Evolutionary conservation across 2,329 filamentous ascomycete genomes (phyloP).

Genomic region (Dendrostoma leiphaemia): DNA sequence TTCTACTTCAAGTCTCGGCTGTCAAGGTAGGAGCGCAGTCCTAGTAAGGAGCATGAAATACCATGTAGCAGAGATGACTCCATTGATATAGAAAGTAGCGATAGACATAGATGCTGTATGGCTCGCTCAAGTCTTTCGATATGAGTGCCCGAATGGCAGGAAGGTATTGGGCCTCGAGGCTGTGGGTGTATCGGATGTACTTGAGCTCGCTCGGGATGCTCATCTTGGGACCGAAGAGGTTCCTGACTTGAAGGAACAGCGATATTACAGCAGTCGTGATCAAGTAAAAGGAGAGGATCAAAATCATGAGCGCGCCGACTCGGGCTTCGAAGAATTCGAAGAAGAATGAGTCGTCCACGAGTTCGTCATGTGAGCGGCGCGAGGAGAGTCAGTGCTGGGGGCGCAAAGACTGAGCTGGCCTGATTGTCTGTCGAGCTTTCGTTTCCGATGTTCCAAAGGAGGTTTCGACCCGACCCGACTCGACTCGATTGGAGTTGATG

Average conservation of each 20-base stretch:
- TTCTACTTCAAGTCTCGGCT: neutral
- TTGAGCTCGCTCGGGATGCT: slow-evolving; percentile 45
- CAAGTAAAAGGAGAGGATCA: slow-evolving; percentile 14
- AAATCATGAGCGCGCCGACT: slow-evolving; percentile 12
- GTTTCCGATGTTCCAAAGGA: too few relatives aligned
- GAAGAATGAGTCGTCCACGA: neutral
- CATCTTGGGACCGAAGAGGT: slow-evolving; percentile 13
- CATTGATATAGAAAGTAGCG: slow-evolving; percentile 98
- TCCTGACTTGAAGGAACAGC: slow-evolving; percentile 7
- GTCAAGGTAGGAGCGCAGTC: slow-evolving; percentile 7
- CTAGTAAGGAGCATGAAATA: too few relatives aligned
- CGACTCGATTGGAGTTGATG: too few relatives aligned
- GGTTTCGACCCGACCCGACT: too few relatives aligned
- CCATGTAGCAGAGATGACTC: slow-evolving; percentile 96
- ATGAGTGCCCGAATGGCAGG: slow-evolving; percentile 89
- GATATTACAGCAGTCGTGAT: slow-evolving; percentile 9
- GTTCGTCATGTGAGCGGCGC: neutral
- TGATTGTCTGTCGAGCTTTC: too few relatives aligned
- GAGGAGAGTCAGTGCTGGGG: neutral
- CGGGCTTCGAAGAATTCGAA: neutral
- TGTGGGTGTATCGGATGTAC: slow-evolving; percentile 63
- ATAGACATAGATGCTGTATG: slow-evolving; percentile 99
- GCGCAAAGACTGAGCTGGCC: neutral
- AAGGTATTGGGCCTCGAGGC: slow-evolving; percentile 64
- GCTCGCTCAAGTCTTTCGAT: slow-evolving; percentile 93